phyloP scores from a whole-genome alignment of 805 yeast genomes.

The Hanseniaspora singularis region DNA sequence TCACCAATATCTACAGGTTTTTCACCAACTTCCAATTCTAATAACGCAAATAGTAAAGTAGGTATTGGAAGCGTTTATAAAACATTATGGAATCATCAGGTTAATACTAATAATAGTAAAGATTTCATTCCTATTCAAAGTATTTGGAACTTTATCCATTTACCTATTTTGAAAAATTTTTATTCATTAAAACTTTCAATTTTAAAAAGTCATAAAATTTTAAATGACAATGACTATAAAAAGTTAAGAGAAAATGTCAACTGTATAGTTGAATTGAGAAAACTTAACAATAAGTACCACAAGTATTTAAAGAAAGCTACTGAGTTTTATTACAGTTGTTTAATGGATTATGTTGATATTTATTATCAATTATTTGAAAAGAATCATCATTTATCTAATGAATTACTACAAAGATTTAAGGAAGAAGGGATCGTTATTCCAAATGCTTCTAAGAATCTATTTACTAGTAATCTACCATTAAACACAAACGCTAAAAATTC shows the following conservation, averaged over 20 bases:
- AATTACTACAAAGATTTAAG: constrained; percentile 8
- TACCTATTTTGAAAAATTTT: constrained; percentile 41
- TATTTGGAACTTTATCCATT: constrained; percentile 49
- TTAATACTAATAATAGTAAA: constrained; percentile 17
- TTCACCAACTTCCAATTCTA: not conserved
- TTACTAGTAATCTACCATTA: too few species aligned
- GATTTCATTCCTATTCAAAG: constrained; percentile 35
- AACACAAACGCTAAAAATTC: not conserved
- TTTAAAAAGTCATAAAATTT: constrained; percentile 22
- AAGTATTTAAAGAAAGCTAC: constrained; percentile 39
- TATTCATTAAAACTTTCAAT: constrained; percentile 18
- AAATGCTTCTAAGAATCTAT: too few species aligned
- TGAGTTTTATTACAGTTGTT: constrained; percentile 34
- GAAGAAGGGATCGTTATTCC: constrained; percentile 13
- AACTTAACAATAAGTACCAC: constrained; percentile 39
- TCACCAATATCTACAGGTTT: not conserved
- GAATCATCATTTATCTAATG: constrained; percentile 4
- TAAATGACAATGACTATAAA: constrained; percentile 18
- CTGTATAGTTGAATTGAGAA: constrained; percentile 42
- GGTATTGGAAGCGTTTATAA: constrained; percentile 14
- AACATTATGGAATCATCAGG: constrained; percentile 7
- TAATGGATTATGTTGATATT: constrained; percentile 8
- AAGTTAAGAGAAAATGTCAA: constrained; percentile 22
- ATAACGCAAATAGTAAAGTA: not conserved
- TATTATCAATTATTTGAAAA: constrained; percentile 6